Conservation (phyloP, 306 rosid genomes). For the Malus fusca region DNA sequence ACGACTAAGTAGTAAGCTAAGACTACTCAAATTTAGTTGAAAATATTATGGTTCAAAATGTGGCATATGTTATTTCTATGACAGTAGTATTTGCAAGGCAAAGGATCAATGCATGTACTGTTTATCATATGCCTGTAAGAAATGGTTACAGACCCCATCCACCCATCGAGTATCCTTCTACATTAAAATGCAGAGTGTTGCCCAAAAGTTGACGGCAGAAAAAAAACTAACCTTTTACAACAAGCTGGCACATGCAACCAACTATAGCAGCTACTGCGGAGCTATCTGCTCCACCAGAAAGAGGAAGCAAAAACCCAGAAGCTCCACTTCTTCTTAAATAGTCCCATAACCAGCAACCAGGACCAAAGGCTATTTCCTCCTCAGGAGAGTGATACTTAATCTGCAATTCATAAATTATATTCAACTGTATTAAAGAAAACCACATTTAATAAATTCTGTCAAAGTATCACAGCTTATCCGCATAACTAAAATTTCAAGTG, state of each 20-base stretch:
- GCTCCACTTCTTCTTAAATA: constrained; percentile 97
- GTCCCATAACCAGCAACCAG: constrained; percentile 99
- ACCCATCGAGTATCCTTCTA: not conserved
- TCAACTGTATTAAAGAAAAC: constrained; percentile 3
- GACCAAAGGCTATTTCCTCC: constrained; percentile 98
- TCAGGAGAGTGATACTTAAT: constrained; percentile 81
- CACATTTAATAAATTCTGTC: not conserved
- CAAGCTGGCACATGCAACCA: constrained; percentile 97
- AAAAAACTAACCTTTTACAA: constrained; percentile 60
- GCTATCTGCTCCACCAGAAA: constrained; percentile 99
- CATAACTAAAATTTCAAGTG: not conserved
- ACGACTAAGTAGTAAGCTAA: not conserved
- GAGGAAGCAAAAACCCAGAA: constrained; percentile 96
- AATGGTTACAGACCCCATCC: constrained; percentile 2
- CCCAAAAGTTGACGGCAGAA: not conserved
- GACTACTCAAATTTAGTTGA: not conserved
- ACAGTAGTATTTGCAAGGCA: not conserved
- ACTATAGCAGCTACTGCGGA: constrained; percentile 94
- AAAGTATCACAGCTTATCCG: not conserved
- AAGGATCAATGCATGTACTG: constrained; percentile 3
- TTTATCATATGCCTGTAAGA: not conserved
- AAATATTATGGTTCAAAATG: not conserved
- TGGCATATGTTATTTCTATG: not conserved
- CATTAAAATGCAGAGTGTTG: not conserved
- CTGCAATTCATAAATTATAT: constrained; percentile 34